These are phyloP conservation scores for Coniochaeta hoffmannii DNA, from an alignment of 2,329 filamentous ascomycete genomes.

Conservation along the genomic window DNA sequence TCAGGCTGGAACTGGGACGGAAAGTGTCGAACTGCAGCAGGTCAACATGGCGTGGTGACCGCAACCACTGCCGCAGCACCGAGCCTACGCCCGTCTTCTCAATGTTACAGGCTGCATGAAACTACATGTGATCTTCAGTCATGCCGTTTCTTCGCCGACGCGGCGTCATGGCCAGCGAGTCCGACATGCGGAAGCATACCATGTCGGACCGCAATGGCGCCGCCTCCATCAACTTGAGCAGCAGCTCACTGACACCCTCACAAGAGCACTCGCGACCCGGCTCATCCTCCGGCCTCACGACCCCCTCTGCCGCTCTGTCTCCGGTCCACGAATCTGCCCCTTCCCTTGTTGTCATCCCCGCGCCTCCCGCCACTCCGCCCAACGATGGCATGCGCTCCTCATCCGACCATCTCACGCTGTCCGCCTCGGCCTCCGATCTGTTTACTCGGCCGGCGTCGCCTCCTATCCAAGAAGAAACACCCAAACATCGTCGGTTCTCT, in stretches of 20 bases:
- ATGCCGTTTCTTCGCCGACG: constrained; percentile 58
- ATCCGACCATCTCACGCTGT: constrained; percentile 14
- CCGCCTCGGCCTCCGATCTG: constrained; percentile 16
- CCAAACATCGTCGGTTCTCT: constrained; percentile 49
- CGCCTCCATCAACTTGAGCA: neutral
- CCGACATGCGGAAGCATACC: constrained; percentile 49
- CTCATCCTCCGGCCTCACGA: constrained; percentile 16
- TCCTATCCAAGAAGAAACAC: constrained; percentile 45
- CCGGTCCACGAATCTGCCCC: constrained; percentile 14
- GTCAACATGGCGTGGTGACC: neutral
- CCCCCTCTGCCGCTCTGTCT: constrained; percentile 7
- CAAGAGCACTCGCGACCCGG: constrained; percentile 15
- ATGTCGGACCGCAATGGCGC: constrained; percentile 22
- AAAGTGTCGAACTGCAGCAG: neutral
- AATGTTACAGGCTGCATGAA: neutral
- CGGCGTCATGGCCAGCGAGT: constrained; percentile 52
- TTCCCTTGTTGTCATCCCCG: constrained; percentile 15
- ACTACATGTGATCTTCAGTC: constrained; percentile 12
- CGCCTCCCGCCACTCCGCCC: constrained; percentile 21
- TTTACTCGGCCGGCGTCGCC: constrained; percentile 36
- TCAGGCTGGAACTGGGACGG: constrained; percentile 1
- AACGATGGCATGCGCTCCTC: constrained; percentile 19
- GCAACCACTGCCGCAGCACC: neutral
- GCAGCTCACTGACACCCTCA: constrained; percentile 7
- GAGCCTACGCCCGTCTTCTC: neutral